Base-by-base conservation (phyloP, 1,284 basidiomycete species). In the Malassezia slooffiae region DNA sequence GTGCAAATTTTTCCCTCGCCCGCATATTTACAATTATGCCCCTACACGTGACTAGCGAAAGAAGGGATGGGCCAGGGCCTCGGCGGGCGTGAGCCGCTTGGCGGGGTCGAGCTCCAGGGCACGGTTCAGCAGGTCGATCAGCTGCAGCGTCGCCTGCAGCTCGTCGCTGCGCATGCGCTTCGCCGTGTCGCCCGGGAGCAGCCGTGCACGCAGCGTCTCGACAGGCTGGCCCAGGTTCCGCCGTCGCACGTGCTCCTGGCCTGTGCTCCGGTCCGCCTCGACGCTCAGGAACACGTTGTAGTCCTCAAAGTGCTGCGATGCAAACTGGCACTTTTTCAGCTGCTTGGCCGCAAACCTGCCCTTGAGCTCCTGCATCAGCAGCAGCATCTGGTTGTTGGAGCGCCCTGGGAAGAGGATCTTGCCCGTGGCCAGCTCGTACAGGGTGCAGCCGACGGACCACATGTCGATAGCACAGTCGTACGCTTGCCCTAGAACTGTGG, bases 371-470 rank as follows among this genome's bases (percentile, higher is more conserved):
- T 88, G 79, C 49, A 89, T 76, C 39, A 70, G 45, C 16, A 69
- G 52, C 11, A 97, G 75, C 91, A 97, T 96, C 61, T 97, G 89
- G 67, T 96, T 96, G 74, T 97, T 99, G 22, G 83, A 86, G 23
- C 87, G 80, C 11, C 91, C 93, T 0, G 93, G 90, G 68, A 97
- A 90, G 22, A 99, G 79, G 45, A 97, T 97, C 74, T 95, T 95
- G 70, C 93, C 93, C 2, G 91, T 97, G 72, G 89, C 96, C 5
- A 97, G 76, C 71, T 99, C 93, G 72, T 90, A 99, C 6, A 99
- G 75, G 4, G 93, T 97, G 71, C 93, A 99, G 1, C 88, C 93
- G 40, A 93, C 81, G 1, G 90, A 93, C 93, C 93, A 97, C 32
- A 93, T 79, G 67, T 97, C 93, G 28, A 99, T 78, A 0, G 89